Conservation (phyloP, 2,329 filamentous ascomycete genomes). For the Paecilomyces sp. region DNA sequence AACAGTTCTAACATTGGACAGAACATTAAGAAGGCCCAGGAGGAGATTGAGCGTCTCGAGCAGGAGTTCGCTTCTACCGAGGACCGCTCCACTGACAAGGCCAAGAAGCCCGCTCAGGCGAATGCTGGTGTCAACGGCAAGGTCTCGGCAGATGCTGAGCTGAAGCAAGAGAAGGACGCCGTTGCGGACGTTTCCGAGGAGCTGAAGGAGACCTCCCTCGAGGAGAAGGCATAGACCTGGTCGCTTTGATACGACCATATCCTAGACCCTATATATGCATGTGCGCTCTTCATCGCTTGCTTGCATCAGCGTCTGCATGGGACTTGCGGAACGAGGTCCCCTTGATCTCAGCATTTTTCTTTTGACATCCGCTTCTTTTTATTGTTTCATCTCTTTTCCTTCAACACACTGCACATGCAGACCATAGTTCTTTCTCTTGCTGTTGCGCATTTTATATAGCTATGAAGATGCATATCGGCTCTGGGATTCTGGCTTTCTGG, state of each 20-base stretch:
- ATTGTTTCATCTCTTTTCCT: not conserved
- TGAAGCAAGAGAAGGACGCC: slow-evolving; percentile 52
- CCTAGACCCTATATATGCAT: slow-evolving; percentile 4
- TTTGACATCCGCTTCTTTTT: not conserved
- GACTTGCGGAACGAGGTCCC: not conserved
- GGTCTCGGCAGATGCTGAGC: slow-evolving; percentile 47
- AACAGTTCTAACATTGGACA: slow-evolving; percentile 35
- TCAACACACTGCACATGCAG: not conserved
- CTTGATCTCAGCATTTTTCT: not conserved
- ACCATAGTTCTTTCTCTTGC: not conserved
- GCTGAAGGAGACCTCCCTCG: slow-evolving; percentile 53
- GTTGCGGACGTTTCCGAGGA: slow-evolving; percentile 53
- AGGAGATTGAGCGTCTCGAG: slow-evolving; percentile 81
- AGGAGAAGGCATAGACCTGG: slow-evolving; percentile 41
- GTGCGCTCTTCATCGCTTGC: slow-evolving; percentile 1
- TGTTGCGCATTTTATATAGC: not conserved
- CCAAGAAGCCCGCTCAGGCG: slow-evolving; percentile 46
- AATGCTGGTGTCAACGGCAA: slow-evolving; percentile 48
- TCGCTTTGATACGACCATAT: not conserved
- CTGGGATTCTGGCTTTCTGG: not conserved
- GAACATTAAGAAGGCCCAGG: slow-evolving; percentile 96
- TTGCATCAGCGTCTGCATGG: not conserved
- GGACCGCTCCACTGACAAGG: slow-evolving; percentile 42
- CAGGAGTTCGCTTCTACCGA: slow-evolving; percentile 57
- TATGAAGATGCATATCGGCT: not conserved